A percentile compares a stretch with the other conserved stretches of the same genome.
phyloP scores from a whole-genome alignment of 192 early-diverging fungal genomes.

The Coemansia sp. region DNA sequence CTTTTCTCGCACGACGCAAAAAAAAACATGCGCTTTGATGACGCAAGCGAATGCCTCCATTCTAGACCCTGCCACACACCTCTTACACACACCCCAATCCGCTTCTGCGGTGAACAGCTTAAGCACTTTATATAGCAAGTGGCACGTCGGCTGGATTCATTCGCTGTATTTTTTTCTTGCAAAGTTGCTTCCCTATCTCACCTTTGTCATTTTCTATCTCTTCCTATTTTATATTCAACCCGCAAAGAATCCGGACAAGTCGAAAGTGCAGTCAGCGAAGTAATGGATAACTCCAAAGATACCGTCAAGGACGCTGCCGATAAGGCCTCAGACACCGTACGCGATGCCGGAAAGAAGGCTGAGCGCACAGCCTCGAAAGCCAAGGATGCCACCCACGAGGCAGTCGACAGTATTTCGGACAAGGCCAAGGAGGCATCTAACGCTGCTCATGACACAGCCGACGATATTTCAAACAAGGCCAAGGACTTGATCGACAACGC shows the following conservation, averaged over 20 bases:
- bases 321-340: conserved; percentile 14
- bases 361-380: neutral
- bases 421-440: conserved; percentile 28
- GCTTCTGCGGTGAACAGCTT: too few species aligned
- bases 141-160: neutral
- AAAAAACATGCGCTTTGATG: too few species aligned
- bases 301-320: conserved; percentile 13
- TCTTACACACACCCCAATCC: too few species aligned
- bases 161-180: neutral
- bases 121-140: neutral
- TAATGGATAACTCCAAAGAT: conserved; percentile 23
- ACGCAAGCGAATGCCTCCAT: too few species aligned
- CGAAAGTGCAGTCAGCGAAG: conserved; percentile 30
- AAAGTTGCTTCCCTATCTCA: conserved; percentile 10
- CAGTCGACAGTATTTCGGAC: conserved; percentile 13
- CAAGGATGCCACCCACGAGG: conserved; percentile 22
- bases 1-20: too few species aligned
- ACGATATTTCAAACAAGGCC: conserved; percentile 30
- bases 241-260: conserved; percentile 26
- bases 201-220: neutral
- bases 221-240: conserved; percentile 18
- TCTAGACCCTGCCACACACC: too few species aligned
- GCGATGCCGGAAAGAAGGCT: conserved; percentile 17
- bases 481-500: conserved; percentile 41
- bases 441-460: conserved; percentile 23